Evolutionary conservation across 2,329 filamentous ascomycete genomes (phyloP).

Genomic region (Trichoderma simmonsii): DNA sequence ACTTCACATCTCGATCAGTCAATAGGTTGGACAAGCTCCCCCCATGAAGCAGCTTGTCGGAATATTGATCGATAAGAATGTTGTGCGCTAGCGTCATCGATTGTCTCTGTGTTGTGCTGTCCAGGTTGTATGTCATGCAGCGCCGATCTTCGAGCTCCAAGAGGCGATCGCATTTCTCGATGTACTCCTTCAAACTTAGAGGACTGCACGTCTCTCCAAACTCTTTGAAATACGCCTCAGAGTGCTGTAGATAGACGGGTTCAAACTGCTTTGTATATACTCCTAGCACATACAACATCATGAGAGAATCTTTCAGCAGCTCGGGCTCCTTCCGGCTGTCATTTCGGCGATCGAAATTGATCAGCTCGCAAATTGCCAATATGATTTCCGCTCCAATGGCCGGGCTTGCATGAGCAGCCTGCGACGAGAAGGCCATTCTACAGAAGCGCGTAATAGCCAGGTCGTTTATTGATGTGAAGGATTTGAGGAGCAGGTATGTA

Average conservation of each 20-base stretch:
- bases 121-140: conserved; percentile 78
- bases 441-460: conserved; percentile 76
- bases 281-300: conserved; percentile 80
- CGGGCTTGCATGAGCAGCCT: conserved; percentile 9
- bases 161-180: conserved; percentile 64
- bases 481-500: conserved; percentile 75
- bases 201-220: conserved; percentile 67
- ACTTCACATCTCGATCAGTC: conserved; percentile 63
- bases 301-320: conserved; percentile 71
- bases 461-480: conserved; percentile 71
- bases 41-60: conserved; percentile 61
- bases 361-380: conserved; percentile 66
- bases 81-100: conserved; percentile 71
- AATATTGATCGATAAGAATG: conserved; percentile 66
- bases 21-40: conserved; percentile 71
- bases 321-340: conserved; percentile 55
- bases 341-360: conserved; percentile 66
- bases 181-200: conserved; percentile 70
- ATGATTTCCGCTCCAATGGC: conserved; percentile 34
- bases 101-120: conserved; percentile 75
- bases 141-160: conserved; percentile 70
- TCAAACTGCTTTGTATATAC: conserved; percentile 81
- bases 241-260: conserved; percentile 65
- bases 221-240: conserved; percentile 63
- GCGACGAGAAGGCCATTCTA: conserved; percentile 45